These are phyloP conservation scores for Blastobotrys chiropterorum DNA, from an alignment of 805 yeast genomes.

Conservation along the genomic window DNA sequence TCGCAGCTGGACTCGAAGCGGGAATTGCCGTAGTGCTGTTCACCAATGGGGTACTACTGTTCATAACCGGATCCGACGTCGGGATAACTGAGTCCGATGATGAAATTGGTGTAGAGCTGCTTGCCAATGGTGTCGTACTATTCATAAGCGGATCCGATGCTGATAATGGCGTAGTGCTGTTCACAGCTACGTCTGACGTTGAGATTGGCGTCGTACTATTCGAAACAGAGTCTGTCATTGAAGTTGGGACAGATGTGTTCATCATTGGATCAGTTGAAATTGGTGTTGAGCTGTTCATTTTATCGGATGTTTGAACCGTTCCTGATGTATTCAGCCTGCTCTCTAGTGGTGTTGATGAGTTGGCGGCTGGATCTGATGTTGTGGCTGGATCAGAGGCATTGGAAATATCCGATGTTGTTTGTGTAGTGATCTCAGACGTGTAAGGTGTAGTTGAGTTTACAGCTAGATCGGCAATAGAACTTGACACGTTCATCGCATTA, in stretches of 20 bases:
- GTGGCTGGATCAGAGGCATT: too few species aligned
- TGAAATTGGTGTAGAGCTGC: not conserved
- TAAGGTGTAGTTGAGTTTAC: not conserved
- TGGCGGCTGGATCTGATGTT: not conserved
- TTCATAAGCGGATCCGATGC: not conserved
- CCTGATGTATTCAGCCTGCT: too few species aligned
- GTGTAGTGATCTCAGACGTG: too few species aligned
- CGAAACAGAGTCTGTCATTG: not conserved
- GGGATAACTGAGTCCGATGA: not conserved
- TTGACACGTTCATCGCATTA: not conserved
- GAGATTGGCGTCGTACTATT: conserved; percentile 2
- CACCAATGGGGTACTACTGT: not conserved
- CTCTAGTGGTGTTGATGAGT: not conserved
- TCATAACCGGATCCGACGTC: too few species aligned
- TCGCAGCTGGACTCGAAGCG: not conserved
- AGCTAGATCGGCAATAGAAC: not conserved
- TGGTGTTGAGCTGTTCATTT: not conserved
- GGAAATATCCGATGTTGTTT: too few species aligned
- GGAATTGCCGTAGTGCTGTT: not conserved
- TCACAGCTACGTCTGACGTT: too few species aligned
- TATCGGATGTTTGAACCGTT: too few species aligned
- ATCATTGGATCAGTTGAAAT: not conserved
- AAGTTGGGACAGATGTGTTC: not conserved
- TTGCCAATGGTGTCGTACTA: not conserved
- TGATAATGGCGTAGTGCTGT: not conserved